Evolutionary conservation across 305 asterid genomes (phyloP).

Genomic region (Ilex paraguariensis): DNA sequence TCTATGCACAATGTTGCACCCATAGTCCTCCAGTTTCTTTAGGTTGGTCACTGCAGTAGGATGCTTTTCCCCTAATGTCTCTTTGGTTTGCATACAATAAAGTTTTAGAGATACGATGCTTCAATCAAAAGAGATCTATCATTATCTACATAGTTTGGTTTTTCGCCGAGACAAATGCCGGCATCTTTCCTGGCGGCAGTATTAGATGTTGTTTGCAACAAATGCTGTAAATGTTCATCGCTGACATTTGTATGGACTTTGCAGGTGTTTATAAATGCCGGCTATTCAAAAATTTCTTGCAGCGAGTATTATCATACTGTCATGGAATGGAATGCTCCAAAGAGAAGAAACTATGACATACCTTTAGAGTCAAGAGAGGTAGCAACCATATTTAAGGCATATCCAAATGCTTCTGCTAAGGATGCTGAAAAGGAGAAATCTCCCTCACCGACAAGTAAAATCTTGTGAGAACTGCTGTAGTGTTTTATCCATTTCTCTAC

Average conservation of each 20-base stretch:
- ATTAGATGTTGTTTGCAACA: no score
- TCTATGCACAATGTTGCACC: conserved; percentile 18
- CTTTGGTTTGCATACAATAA: not conserved
- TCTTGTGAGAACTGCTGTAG: conserved; percentile 31
- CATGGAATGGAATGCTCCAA: no score
- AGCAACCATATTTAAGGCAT: conserved; percentile 26
- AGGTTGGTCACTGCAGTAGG: conserved; percentile 14
- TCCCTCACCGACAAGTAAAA: conserved; percentile 41
- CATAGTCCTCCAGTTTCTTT: conserved; percentile 10
- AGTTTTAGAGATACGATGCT: no score
- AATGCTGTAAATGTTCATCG: no score
- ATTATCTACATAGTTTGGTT: no score
- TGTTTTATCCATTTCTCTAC: conserved; percentile 18
- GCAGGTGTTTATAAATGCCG: no score
- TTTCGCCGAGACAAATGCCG: no score
- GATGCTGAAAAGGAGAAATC: conserved; percentile 38
- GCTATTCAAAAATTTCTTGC: no score
- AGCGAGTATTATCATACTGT: no score
- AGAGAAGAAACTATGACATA: not conserved
- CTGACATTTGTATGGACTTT: no score
- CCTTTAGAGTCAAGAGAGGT: conserved; percentile 38
- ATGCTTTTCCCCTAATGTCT: conserved; percentile 11
- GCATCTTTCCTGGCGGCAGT: no score
- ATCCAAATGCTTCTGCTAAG: conserved; percentile 25
- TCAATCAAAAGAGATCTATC: no score